A percentile compares a stretch with the other conserved stretches of the same genome.
Evolutionary conservation across 805 yeast genomes (phyloP).

Genomic region (Wickerhamiella siamensis): DNA sequence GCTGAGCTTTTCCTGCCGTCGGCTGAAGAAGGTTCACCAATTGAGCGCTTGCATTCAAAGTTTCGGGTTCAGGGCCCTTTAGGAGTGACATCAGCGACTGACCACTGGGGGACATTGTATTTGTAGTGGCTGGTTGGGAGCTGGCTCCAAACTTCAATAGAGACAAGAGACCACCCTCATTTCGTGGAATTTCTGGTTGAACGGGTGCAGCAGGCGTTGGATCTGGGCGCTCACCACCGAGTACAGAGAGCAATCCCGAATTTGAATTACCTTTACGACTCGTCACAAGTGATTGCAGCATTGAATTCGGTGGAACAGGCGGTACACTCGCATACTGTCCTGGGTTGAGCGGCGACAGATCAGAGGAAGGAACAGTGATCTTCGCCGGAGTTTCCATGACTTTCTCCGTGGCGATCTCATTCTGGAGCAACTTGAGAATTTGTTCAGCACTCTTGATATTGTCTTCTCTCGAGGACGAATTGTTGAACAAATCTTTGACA

Average conservation of each 20-base stretch:
- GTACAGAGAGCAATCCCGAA: conserved; percentile 7
- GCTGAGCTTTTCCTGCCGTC: no score
- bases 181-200: not conserved
- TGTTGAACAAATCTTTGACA: conserved; percentile 17
- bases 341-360: not conserved
- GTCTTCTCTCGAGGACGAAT: conserved; percentile 4
- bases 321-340: conserved; percentile 3
- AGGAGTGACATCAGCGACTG: not conserved
- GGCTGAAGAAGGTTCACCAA: no score
- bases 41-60: not conserved
- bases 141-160: not conserved
- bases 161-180: not conserved
- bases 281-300: conserved; percentile 14
- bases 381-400: conserved; percentile 4
- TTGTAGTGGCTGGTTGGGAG: no score
- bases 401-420: conserved; percentile 13
- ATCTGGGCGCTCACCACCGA: not conserved
- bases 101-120: not conserved
- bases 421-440: conserved; percentile 20
- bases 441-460: conserved; percentile 22
- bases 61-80: not conserved
- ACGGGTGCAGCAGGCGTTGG: not conserved
- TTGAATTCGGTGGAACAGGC: conserved; percentile 15
- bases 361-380: conserved; percentile 3
- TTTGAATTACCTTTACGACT: conserved; percentile 8